Evolutionary conservation across 2,329 filamentous ascomycete species (phyloP).

Genomic region (Metarhizium anisopliae): DNA sequence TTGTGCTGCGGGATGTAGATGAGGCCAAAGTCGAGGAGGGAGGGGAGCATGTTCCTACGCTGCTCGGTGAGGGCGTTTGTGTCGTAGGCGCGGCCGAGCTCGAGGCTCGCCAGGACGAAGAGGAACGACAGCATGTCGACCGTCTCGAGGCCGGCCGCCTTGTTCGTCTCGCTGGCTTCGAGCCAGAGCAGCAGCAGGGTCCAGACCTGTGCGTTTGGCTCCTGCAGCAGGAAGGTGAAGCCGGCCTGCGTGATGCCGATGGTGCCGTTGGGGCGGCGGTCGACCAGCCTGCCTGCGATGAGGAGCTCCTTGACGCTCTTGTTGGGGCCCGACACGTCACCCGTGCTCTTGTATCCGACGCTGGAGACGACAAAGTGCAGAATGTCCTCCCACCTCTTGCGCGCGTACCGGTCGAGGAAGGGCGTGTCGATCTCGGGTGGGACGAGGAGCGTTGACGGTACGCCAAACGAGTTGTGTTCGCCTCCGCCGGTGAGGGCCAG

Average conservation of each 20-base stretch:
- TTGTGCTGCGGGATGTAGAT: constrained; percentile 61
- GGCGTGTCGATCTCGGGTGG: constrained; percentile 56
- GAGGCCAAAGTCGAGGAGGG: constrained; percentile 85
- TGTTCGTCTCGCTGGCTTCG: constrained; percentile 59
- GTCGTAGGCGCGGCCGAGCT: constrained; percentile 85
- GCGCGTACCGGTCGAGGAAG: constrained; percentile 77
- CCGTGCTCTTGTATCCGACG: constrained; percentile 44
- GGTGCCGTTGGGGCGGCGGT: constrained; percentile 51
- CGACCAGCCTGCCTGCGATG: constrained; percentile 71
- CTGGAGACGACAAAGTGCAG: constrained; percentile 88
- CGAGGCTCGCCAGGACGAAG: constrained; percentile 87
- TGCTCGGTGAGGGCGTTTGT: constrained; percentile 73
- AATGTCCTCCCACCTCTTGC: constrained; percentile 90
- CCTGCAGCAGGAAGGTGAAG: constrained; percentile 90
- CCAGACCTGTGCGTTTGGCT: constrained; percentile 96
- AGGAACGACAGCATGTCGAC: constrained; percentile 94
- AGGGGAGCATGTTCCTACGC: constrained; percentile 81
- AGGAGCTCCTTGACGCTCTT: constrained; percentile 78
- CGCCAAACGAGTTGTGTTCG: constrained; percentile 79
- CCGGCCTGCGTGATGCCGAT: constrained; percentile 83
- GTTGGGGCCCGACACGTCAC: constrained; percentile 48
- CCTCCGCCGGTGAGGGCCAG: constrained; percentile 83
- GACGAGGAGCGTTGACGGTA: constrained; percentile 60
- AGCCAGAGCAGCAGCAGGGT: constrained; percentile 89
- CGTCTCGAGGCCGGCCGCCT: constrained; percentile 63